phyloP scores from a whole-genome alignment of 139 green algal species.

The Micractinium sp. region DNA sequence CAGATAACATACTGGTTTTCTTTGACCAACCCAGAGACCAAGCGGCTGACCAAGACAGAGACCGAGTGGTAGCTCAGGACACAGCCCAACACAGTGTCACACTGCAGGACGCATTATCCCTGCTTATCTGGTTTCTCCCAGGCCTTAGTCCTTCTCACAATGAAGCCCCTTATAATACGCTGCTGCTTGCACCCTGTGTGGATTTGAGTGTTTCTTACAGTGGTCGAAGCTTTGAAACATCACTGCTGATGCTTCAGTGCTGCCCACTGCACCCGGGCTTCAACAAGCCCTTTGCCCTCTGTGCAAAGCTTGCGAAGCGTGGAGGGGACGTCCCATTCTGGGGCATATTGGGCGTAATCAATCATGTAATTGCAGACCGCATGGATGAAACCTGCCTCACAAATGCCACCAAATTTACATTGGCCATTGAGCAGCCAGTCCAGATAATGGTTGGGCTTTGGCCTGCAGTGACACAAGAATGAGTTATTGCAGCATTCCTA shows the following conservation, averaged over 20 bases:
- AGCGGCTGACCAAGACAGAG: too few species aligned
- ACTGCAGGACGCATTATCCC: too few species aligned
- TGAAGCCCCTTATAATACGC: too few species aligned
- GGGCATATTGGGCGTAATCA: background rate
- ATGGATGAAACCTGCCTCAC: background rate
- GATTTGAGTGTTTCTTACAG: background rate
- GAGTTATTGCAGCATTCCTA: background rate
- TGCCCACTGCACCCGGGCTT: background rate
- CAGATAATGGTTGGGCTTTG: slow-evolving; percentile 27
- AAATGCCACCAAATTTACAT: slow-evolving; percentile 19
- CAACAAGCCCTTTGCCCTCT: background rate
- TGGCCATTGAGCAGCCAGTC: background rate
- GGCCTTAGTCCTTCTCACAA: too few species aligned
- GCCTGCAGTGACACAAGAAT: background rate
- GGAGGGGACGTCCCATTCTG: slow-evolving; percentile 10
- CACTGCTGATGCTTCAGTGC: background rate
- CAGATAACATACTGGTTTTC: too few species aligned
- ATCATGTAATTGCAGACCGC: background rate
- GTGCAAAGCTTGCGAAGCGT: slow-evolving; percentile 17
- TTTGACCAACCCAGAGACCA: too few species aligned
- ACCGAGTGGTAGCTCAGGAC: too few species aligned
- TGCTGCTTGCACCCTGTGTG: too few species aligned
- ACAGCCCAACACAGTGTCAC: too few species aligned
- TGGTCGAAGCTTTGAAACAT: background rate
- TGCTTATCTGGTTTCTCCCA: too few species aligned